Conservation (phyloP, 495 filamentous ascomycete species). For the Xylaria venustula region DNA sequence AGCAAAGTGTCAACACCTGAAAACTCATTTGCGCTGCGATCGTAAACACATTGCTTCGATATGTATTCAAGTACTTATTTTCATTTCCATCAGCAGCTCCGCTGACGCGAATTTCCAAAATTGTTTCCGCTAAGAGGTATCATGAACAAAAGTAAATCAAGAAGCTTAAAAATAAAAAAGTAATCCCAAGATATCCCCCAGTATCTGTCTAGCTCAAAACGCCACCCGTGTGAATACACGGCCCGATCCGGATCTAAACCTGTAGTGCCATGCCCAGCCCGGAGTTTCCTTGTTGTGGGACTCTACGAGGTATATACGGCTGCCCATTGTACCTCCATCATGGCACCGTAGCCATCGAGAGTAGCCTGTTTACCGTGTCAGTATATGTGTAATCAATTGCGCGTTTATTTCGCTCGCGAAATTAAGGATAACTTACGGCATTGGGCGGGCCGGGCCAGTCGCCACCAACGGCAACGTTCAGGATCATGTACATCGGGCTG, state of each 20-base stretch:
- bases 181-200: background rate
- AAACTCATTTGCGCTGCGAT: background rate
- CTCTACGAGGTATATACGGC: slow-evolving; percentile 38
- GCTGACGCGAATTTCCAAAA: no score
- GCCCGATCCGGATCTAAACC: background rate
- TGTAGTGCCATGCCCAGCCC: background rate
- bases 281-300: background rate
- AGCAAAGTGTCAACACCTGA: background rate
- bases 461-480: slow-evolving; percentile 53
- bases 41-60: background rate
- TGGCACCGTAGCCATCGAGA: slow-evolving; percentile 41
- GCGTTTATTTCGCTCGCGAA: background rate
- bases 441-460: slow-evolving; percentile 38
- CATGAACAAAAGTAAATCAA: slow-evolving; percentile 12
- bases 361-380: slow-evolving; percentile 28
- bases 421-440: slow-evolving; percentile 24
- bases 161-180: background rate
- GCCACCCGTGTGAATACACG: background rate
- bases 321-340: slow-evolving; percentile 53
- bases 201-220: background rate
- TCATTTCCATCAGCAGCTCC: background rate
- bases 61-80: background rate
- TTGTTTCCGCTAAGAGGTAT: slow-evolving; percentile 12
- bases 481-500: slow-evolving; percentile 43
- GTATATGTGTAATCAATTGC: background rate